Evolutionary conservation across 1,139 yeast genomes (phyloP).

Genomic region (Suhomyces chickasaworum): DNA sequence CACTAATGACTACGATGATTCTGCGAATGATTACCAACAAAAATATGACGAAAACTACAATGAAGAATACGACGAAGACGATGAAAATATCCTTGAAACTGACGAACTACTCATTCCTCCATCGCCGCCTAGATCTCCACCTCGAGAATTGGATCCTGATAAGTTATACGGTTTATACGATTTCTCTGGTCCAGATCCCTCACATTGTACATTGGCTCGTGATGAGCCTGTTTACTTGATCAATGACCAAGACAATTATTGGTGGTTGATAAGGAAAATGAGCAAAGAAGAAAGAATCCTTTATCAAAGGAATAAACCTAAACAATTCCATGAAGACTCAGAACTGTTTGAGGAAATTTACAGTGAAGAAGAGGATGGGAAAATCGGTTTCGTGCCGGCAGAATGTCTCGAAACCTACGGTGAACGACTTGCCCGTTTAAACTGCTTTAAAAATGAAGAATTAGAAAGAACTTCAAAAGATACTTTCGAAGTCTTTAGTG

Average conservation of each 20-base stretch:
- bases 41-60: conserved; percentile 18
- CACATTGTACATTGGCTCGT: conserved; percentile 78
- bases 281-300: conserved; percentile 39
- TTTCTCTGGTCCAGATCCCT: conserved; percentile 90
- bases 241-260: conserved; percentile 89
- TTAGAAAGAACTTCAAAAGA: conserved; percentile 45
- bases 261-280: conserved; percentile 90
- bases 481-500: conserved; percentile 7
- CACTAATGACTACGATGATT: conserved; percentile 16
- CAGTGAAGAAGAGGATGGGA: conserved; percentile 54
- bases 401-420: conserved; percentile 91
- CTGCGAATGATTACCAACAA: conserved; percentile 19
- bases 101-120: conserved; percentile 44
- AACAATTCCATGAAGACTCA: not conserved
- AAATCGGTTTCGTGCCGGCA: conserved; percentile 94
- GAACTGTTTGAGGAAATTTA: conserved; percentile 15
- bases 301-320: conserved; percentile 2
- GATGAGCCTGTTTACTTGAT: conserved; percentile 83
- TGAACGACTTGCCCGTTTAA: conserved; percentile 86
- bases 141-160: conserved; percentile 80
- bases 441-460: conserved; percentile 90
- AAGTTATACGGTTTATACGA: conserved; percentile 85
- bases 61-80: conserved; percentile 17
- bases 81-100: conserved; percentile 16
- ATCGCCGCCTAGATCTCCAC: conserved; percentile 78